Percentiles rank a stretch among this genome's conserved stretches.
Conservation (phyloP, 192 early-diverging fungal genomes). For the Entomortierella parvispora region DNA sequence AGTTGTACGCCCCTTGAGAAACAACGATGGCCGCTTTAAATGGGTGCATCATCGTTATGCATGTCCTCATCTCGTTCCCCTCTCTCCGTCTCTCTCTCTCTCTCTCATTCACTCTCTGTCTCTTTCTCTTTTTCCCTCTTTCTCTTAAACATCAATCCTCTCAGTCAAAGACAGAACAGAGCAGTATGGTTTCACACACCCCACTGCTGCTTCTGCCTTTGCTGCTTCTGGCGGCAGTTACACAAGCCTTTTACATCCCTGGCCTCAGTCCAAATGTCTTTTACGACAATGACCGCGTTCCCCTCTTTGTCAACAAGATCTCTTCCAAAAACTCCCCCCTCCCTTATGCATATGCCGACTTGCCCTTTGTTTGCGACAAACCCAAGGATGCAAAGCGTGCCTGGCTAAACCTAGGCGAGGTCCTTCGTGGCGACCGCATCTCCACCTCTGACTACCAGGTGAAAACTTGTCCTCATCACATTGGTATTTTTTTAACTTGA, state of each 20-base stretch:
- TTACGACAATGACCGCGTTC: conserved; percentile 61
- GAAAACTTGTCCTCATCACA: background rate
- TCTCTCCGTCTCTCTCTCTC: background rate
- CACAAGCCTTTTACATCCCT: conserved; percentile 48
- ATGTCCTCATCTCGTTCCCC: no score
- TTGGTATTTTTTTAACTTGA: background rate
- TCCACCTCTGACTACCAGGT: conserved; percentile 66
- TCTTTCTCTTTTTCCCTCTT: conserved; percentile 3
- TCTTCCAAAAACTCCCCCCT: conserved; percentile 74
- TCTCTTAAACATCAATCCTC: no score
- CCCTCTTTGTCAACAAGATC: conserved; percentile 74
- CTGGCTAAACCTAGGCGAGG: conserved; percentile 70
- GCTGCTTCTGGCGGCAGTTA: background rate
- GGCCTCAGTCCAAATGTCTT: conserved; percentile 50
- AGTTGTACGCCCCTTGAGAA: conserved; percentile 1
- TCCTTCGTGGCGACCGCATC: conserved; percentile 78
- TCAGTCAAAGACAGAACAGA: no score
- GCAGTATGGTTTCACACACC: no score
- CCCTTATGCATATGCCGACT: conserved; percentile 71
- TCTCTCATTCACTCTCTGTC: background rate
- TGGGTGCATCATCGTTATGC: background rate
- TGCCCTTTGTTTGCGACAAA: conserved; percentile 70
- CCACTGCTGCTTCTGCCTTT: no score
- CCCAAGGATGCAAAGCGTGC: conserved; percentile 32
- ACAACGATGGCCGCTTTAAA: no score